Conservation (phyloP, 257 asterid species). For the Paraleonurus japonicus region DNA sequence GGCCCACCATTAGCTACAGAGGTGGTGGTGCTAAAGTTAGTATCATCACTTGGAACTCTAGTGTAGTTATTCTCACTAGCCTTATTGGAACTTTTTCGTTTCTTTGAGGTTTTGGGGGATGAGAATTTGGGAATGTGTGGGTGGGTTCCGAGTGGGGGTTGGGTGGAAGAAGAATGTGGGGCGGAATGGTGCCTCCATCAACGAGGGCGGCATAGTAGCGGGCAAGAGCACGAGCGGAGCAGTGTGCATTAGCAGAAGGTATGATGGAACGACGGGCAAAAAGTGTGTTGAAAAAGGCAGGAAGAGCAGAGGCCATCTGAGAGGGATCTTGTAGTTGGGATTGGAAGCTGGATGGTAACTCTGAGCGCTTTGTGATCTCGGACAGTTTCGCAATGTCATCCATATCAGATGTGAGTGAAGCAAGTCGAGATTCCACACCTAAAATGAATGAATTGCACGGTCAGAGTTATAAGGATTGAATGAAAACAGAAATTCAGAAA, state of each 20-base stretch:
- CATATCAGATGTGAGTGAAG: slow-evolving; percentile 77
- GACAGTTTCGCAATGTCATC: slow-evolving; percentile 66
- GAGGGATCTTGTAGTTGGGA: slow-evolving; percentile 60
- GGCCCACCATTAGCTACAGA: not conserved
- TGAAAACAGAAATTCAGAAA: not conserved
- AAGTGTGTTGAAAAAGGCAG: slow-evolving; percentile 75
- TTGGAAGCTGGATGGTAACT: slow-evolving; percentile 73
- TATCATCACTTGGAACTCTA: slow-evolving; percentile 44
- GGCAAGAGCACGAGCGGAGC: slow-evolving; percentile 98
- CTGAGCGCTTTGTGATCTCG: slow-evolving; percentile 44
- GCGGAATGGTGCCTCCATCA: slow-evolving; percentile 65
- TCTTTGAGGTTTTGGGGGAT: slow-evolving; percentile 44
- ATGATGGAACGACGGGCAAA: slow-evolving; percentile 79
- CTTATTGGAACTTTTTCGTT: slow-evolving; percentile 33
- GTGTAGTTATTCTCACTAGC: slow-evolving; percentile 35
- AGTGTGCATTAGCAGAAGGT: slow-evolving; percentile 90
- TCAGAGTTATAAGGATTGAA: slow-evolving; percentile 5
- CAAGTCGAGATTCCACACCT: slow-evolving; percentile 98
- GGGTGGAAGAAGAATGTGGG: slow-evolving; percentile 61
- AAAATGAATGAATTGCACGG: slow-evolving; percentile 20
- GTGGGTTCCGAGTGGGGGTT: slow-evolving; percentile 76
- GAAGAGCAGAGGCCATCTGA: slow-evolving; percentile 59
- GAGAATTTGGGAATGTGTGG: slow-evolving; percentile 68
- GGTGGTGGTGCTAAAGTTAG: slow-evolving; percentile 8
- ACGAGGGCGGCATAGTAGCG: slow-evolving; percentile 94